Percentiles rank a stretch among this genome's conserved stretches.
phyloP scores from a whole-genome alignment of 164 flowering plant genomes.

The Malania oleifera region DNA sequence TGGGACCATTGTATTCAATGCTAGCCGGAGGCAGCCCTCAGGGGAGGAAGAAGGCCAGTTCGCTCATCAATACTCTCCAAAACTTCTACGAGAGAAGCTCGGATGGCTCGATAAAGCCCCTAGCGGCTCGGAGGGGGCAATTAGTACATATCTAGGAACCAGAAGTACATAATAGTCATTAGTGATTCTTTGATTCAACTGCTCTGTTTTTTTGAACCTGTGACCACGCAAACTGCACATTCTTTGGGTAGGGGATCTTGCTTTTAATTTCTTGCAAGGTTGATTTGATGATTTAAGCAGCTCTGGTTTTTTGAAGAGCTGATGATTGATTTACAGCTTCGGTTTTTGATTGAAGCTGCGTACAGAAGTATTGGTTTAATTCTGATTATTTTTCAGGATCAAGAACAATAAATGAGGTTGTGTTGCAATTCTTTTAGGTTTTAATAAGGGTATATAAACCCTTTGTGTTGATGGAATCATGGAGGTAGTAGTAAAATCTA shows the following conservation, averaged over 20 bases:
- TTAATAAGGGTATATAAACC: too few relatives aligned
- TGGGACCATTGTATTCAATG: not conserved
- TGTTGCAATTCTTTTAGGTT: not conserved
- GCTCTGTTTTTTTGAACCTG: not conserved
- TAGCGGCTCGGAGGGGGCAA: not conserved
- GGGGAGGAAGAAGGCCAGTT: not conserved
- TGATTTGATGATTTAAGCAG: too few relatives aligned
- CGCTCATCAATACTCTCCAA: not conserved
- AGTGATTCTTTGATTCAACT: too few relatives aligned
- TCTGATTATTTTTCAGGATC: not conserved
- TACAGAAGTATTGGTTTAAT: not conserved
- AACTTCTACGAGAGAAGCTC: not conserved
- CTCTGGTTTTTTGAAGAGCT: not conserved
- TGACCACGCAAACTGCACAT: not conserved
- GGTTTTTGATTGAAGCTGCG: not conserved
- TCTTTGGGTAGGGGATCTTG: too few relatives aligned
- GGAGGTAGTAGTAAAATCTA: too few relatives aligned
- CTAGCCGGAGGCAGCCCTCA: not conserved
- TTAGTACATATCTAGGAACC: not conserved
- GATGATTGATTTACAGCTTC: not conserved
- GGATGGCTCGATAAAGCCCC: not conserved
- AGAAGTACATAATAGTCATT: too few relatives aligned
- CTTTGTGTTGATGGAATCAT: too few relatives aligned
- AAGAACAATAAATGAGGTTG: too few relatives aligned
- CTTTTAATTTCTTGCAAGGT: too few relatives aligned